Base-by-base conservation (phyloP, 805 yeast genomes). In the Monosporozyma unispora region DNA sequence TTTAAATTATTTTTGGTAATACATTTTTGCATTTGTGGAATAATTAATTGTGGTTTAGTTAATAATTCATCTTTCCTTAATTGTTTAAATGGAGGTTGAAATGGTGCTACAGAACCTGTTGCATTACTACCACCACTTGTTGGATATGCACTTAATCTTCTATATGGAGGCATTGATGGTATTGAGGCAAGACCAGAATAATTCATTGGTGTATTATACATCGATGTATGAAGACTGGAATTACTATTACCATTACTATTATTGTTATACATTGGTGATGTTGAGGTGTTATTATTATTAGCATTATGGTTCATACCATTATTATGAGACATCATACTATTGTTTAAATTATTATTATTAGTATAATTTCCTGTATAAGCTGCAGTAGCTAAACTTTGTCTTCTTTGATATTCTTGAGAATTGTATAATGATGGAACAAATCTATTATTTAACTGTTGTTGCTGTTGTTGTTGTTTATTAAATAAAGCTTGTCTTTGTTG, bases 21-120 rank as follows among this genome's bases (percentile, higher is more conserved):
- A 16, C 82, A 64, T 49, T 66, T 71, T 19, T 63, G 59, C 54
- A 78, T 74, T 46, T 64, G 69, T 1, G 91, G 91, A 0, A 78
- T 71, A 48, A 57, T 64, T 29, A 55, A 50, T 47, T 47, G 44
- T 11, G 25, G 18, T 10, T 47, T 22, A 12, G n/a, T 18, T 31
- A 44, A 31, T 9, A 39, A 22, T 9, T 44, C 46, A 5, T 44
- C 46, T 21, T 44, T 44, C 35, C 47, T 31, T 18, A 45, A 35
- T 46, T 65, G 63, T 47, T 61, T 58, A 48, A 56, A 49, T 4
- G 65, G 62, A 6, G 66, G 57, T 16, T 60, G 70, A 41, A 69
- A 57, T 28, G 54, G 47, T 7, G 59, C 45, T n/a, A 53, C 48
- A 2, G 52, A 16, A 23, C 47, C 41, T n/a, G 28, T 53, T 12